Evolutionary conservation across 2,329 filamentous ascomycete genomes (phyloP).

Genomic region (Emmonsiellopsis sp.): DNA sequence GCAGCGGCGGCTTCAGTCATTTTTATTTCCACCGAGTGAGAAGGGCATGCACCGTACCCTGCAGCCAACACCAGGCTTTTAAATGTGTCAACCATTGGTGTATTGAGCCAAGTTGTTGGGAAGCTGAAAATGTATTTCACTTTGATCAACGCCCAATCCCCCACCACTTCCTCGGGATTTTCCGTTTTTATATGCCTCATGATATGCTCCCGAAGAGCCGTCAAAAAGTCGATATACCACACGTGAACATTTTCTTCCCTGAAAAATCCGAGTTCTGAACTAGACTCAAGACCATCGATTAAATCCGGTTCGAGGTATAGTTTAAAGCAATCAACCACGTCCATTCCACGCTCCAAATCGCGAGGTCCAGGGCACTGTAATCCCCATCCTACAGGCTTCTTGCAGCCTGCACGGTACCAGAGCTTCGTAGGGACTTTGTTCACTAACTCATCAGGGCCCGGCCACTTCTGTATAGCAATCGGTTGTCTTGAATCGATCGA

Average conservation of each 20-base stretch:
- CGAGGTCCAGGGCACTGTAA: background rate
- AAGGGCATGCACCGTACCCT: background rate
- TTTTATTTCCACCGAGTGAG: conserved; percentile 2
- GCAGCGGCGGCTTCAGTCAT: background rate
- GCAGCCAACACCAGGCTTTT: background rate
- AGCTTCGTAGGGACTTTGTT: conserved; percentile 2
- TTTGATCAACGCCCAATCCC: background rate
- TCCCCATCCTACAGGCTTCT: background rate
- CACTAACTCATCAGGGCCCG: background rate
- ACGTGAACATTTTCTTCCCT: conserved; percentile 1
- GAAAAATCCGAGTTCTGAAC: background rate
- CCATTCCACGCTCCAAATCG: background rate
- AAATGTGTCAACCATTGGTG: conserved; percentile 1
- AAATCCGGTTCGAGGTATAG: conserved; percentile 3
- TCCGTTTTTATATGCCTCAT: background rate
- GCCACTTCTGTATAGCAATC: background rate
- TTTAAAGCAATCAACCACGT: conserved; percentile 4
- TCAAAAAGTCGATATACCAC: conserved; percentile 5
- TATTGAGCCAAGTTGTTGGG: conserved; percentile 3
- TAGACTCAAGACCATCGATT: background rate
- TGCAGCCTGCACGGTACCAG: conserved; percentile 2
- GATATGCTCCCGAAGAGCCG: conserved; percentile 1
- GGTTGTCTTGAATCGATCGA: background rate
- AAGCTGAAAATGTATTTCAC: conserved; percentile 6
- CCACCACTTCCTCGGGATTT: background rate